Evolutionary conservation across 768 basidiomycete genomes (phyloP).

Genomic region (Chalciporus sphaerocephalus): DNA sequence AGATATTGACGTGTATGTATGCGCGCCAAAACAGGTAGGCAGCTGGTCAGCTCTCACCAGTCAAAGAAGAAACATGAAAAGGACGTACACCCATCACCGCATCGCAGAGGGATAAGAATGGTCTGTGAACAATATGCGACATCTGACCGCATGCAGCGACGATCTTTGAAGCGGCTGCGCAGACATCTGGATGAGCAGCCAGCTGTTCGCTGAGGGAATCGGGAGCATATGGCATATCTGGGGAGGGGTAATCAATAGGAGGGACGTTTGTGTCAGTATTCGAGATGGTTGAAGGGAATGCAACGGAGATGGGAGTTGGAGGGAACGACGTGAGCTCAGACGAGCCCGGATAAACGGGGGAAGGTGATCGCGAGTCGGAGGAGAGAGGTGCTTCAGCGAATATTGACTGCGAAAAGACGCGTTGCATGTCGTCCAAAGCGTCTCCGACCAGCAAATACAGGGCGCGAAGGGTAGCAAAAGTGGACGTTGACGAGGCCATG

Average conservation of each 20-base stretch:
- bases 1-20: constrained; percentile 11
- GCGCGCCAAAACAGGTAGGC: not conserved
- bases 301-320: constrained; percentile 29
- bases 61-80: not conserved
- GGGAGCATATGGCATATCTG: constrained; percentile 46
- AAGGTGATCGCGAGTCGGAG: constrained; percentile 16
- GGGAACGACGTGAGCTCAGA: too few relatives aligned
- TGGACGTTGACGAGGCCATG: constrained; percentile 40
- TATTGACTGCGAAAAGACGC: constrained; percentile 40
- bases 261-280: constrained; percentile 1
- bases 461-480: constrained; percentile 59
- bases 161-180: constrained; percentile 57
- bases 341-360: too few relatives aligned
- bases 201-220: constrained; percentile 49
- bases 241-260: constrained; percentile 49
- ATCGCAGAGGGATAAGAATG: constrained; percentile 71
- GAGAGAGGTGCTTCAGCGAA: constrained; percentile 9
- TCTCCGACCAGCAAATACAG: constrained; percentile 64
- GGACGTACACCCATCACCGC: constrained; percentile 61
- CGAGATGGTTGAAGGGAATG: constrained; percentile 16
- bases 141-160: constrained; percentile 70
- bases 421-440: constrained; percentile 65
- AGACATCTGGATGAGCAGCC: constrained; percentile 55
- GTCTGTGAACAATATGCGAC: constrained; percentile 57
- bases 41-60: not conserved